These are phyloP conservation scores for Carpinus fangiana DNA, from an alignment of 306 rosid genomes.

Conservation along the genomic window DNA sequence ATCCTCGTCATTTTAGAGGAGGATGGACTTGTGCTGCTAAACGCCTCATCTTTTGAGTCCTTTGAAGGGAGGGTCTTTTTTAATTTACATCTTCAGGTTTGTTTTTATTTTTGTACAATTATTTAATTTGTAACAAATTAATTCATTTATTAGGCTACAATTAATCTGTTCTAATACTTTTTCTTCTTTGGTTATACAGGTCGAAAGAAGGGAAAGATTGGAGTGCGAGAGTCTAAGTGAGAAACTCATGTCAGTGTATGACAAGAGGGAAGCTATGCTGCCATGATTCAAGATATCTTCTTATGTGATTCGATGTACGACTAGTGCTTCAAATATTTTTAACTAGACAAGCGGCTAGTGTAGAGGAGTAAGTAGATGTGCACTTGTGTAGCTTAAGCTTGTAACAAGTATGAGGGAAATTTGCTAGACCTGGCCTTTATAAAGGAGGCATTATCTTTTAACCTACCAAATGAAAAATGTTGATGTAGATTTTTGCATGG, in stretches of 20 bases:
- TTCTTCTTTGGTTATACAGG: constrained; percentile 9
- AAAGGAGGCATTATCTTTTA: not conserved
- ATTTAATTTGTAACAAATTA: too few species aligned
- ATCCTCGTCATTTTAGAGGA: constrained; percentile 35
- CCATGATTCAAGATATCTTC: not conserved
- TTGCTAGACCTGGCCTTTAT: too few species aligned
- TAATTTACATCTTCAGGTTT: constrained; percentile 46
- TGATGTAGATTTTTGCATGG: too few species aligned
- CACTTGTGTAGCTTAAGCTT: not conserved
- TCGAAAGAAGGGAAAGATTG: constrained; percentile 6
- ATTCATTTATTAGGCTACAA: not conserved
- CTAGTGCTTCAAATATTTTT: not conserved
- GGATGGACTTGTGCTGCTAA: constrained; percentile 35
- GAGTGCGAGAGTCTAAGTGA: constrained; percentile 19
- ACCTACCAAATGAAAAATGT: not conserved
- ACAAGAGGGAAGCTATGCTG: not conserved
- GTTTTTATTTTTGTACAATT: not conserved
- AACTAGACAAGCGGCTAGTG: not conserved
- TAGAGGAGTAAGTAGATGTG: not conserved
- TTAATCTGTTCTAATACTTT: not conserved
- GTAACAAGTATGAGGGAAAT: too few species aligned
- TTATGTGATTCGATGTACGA: not conserved
- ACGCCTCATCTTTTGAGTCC: constrained; percentile 53
- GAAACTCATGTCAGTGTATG: constrained; percentile 12
- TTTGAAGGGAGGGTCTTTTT: constrained; percentile 42